Conservation (phyloP, 2,329 filamentous ascomycete species). For the Zopfia rhizophila region DNA sequence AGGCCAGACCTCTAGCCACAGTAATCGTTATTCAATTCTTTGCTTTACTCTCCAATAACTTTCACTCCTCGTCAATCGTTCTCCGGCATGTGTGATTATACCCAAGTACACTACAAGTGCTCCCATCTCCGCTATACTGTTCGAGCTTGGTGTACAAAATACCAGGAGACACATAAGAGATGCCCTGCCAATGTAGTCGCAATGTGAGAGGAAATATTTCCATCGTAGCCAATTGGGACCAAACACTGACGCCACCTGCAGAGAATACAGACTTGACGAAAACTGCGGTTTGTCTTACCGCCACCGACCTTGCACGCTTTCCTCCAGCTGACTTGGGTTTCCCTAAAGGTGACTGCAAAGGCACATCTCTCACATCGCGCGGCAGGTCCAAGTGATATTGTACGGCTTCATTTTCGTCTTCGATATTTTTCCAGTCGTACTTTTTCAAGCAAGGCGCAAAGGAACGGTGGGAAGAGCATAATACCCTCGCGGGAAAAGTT, state of each 20-base stretch:
- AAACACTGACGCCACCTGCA: constrained; percentile 23
- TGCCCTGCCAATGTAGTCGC: constrained; percentile 67
- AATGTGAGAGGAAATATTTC: constrained; percentile 47
- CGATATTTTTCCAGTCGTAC: constrained; percentile 18
- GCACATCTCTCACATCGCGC: constrained; percentile 16
- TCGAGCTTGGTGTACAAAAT: constrained; percentile 65
- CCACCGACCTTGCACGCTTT: not conserved
- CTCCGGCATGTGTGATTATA: constrained; percentile 67
- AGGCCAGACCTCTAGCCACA: constrained; percentile 10
- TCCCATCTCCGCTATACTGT: constrained; percentile 66
- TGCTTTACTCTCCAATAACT: constrained; percentile 9
- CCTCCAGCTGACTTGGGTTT: constrained; percentile 15
- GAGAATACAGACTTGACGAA: constrained; percentile 61
- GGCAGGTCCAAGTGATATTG: not conserved
- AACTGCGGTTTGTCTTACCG: constrained; percentile 54
- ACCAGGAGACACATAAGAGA: constrained; percentile 64
- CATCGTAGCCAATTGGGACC: not conserved
- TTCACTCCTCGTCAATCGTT: constrained; percentile 30
- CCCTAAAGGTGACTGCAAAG: constrained; percentile 48
- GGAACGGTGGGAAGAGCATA: constrained; percentile 36
- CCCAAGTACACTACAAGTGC: constrained; percentile 67
- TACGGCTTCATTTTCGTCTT: constrained; percentile 19
- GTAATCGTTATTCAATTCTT: not conserved
- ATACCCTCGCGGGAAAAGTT: constrained; percentile 45
- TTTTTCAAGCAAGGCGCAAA: constrained; percentile 44